phyloP scores from a whole-genome alignment of 768 basidiomycete genomes.

The Tulasnella sp. region DNA sequence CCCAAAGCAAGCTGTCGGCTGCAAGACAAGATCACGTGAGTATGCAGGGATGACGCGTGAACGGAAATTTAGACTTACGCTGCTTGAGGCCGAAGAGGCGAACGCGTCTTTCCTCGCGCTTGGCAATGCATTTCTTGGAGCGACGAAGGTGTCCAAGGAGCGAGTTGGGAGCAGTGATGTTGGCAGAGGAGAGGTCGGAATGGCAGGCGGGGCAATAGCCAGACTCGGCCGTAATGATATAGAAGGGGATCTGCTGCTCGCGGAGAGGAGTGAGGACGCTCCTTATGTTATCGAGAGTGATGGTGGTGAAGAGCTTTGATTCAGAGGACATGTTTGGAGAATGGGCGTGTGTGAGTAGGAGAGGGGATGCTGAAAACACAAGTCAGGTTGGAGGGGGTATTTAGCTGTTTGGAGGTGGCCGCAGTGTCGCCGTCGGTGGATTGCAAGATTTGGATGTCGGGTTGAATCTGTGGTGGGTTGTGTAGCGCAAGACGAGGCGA shows the following conservation, averaged over 20 bases:
- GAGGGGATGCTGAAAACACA: conserved; percentile 8
- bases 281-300: conserved; percentile 13
- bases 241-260: neutral
- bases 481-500: conserved; percentile 2
- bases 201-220: conserved; percentile 17
- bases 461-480: conserved; percentile 3
- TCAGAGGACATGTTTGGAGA: conserved; percentile 12
- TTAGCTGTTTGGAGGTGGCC: neutral
- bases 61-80: conserved; percentile 6
- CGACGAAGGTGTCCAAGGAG: conserved; percentile 14
- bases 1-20: conserved; percentile 17
- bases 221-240: conserved; percentile 15
- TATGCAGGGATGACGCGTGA: neutral
- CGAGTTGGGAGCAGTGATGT: conserved; percentile 15
- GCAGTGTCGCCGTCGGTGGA: neutral
- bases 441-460: neutral
- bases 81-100: conserved; percentile 15
- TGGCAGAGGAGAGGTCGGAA: conserved; percentile 14
- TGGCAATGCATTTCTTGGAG: conserved; percentile 14
- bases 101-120: conserved; percentile 10
- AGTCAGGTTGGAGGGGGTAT: neutral
- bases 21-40: conserved; percentile 7
- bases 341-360: conserved; percentile 2
- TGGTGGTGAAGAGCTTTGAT: conserved; percentile 16
- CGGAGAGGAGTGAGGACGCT: neutral